These are phyloP conservation scores for Ceraceosorus guamensis DNA, from an alignment of 1,284 basidiomycete species.

Conservation along the genomic window DNA sequence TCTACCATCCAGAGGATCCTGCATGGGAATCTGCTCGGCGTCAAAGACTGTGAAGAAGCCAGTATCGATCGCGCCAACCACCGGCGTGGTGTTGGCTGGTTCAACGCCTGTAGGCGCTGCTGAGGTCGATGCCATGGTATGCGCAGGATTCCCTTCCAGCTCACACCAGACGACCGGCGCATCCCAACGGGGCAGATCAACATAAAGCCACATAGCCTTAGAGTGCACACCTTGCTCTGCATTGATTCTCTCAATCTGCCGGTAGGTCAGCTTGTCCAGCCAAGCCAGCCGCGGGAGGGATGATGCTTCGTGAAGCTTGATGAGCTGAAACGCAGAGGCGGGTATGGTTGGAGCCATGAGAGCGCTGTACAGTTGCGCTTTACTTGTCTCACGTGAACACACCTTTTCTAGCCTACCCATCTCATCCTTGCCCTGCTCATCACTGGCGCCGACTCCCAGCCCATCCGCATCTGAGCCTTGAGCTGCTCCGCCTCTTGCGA, in stretches of 20 bases:
- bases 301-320: conserved; percentile 91
- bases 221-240: conserved; percentile 21
- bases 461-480: too few relatives aligned
- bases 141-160: conserved; percentile 16
- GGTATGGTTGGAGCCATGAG: neutral
- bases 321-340: conserved; percentile 57
- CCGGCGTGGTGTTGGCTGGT: neutral
- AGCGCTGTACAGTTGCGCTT: neutral
- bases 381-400: conserved; percentile 17
- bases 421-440: conserved; percentile 59
- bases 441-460: too few relatives aligned
- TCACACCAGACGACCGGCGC: conserved; percentile 93
- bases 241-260: conserved; percentile 72
- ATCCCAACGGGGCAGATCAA: conserved; percentile 93
- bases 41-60: conserved; percentile 77
- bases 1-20: conserved; percentile 15
- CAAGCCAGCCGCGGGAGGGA: conserved; percentile 91
- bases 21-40: conserved; percentile 61
- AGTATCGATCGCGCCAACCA: conserved; percentile 51
- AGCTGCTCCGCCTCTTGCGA: too few relatives aligned
- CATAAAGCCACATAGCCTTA: conserved; percentile 64
- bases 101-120: neutral
- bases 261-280: conserved; percentile 85
- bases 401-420: conserved; percentile 92
- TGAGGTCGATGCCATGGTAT: conserved; percentile 1